Evolutionary conservation across 2,329 filamentous ascomycete species (phyloP).

Genomic region (Apiospora hydei): DNA sequence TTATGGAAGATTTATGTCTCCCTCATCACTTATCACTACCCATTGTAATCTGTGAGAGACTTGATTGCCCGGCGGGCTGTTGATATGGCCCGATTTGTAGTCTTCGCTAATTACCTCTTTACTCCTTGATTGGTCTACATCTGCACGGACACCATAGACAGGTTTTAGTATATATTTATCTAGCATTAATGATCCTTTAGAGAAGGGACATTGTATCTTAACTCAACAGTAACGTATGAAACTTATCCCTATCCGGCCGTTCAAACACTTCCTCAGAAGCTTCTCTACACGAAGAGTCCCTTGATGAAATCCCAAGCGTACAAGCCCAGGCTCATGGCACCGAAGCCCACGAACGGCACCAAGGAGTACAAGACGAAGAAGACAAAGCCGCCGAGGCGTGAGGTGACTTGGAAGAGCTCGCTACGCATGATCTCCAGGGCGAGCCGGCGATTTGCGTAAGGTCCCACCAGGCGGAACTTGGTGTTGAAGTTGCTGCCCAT

Average conservation of each 20-base stretch:
- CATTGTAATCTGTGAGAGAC: not conserved
- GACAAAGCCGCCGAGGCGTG: slow-evolving; percentile 11
- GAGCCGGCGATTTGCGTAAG: slow-evolving; percentile 46
- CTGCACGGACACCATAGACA: not conserved
- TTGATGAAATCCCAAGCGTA: slow-evolving; percentile 22
- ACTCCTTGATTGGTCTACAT: not conserved
- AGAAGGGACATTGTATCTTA: not conserved
- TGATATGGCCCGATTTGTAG: not conserved
- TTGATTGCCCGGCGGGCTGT: no score
- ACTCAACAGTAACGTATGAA: not conserved
- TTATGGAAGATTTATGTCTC: not conserved
- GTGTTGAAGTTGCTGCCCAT: slow-evolving; percentile 57
- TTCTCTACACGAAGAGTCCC: not conserved
- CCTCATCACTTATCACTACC: not conserved
- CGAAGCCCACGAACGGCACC: slow-evolving; percentile 16
- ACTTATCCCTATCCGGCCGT: not conserved
- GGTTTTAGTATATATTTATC: not conserved
- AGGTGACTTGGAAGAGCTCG: slow-evolving; percentile 44
- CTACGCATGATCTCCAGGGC: slow-evolving; percentile 48
- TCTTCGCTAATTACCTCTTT: not conserved
- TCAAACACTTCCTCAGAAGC: not conserved
- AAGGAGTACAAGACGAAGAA: slow-evolving; percentile 23
- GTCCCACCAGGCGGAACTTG: slow-evolving; percentile 55
- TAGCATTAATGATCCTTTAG: not conserved
- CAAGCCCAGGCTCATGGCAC: slow-evolving; percentile 15